Percentiles rank a stretch among this genome's conserved stretches.
These are phyloP conservation scores for Leccinum arenicola DNA, from an alignment of 768 basidiomycete genomes.

Conservation along the genomic window DNA sequence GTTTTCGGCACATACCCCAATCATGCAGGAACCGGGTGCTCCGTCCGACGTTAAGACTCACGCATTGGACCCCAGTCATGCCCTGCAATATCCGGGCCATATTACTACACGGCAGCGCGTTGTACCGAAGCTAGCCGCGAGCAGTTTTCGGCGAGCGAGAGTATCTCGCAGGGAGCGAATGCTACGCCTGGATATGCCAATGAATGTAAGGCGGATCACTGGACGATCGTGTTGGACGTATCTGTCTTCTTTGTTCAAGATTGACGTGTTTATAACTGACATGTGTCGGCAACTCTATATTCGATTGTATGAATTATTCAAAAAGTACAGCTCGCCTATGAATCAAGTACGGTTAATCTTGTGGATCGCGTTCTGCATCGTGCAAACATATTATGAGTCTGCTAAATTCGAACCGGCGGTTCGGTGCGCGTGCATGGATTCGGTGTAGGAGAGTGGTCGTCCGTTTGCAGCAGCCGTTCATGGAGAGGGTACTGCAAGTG, in stretches of 20 bases:
- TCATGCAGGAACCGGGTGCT: no score
- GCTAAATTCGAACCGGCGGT: slow-evolving; percentile 87
- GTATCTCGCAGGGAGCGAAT: no score
- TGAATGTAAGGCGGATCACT: no score
- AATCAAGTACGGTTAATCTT: slow-evolving; percentile 79
- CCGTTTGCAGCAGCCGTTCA: no score
- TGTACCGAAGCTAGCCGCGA: slow-evolving; percentile 77
- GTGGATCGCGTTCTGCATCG: slow-evolving; percentile 88
- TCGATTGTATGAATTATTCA: slow-evolving; percentile 38
- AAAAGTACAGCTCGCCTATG: slow-evolving; percentile 51
- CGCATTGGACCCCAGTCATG: no score
- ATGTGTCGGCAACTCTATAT: slow-evolving; percentile 69
- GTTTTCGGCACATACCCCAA: slow-evolving; percentile 14
- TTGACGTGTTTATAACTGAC: neutral
- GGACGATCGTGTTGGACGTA: no score
- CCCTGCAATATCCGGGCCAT: no score
- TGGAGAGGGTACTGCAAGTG: no score
- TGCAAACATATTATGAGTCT: slow-evolving; percentile 76
- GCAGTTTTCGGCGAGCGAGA: no score
- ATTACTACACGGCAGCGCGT: slow-evolving; percentile 55
- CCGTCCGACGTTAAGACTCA: no score
- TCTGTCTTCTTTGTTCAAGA: neutral
- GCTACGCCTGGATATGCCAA: no score
- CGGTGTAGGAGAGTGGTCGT: neutral
- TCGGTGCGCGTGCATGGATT: slow-evolving; percentile 50